A percentile compares a stretch with the other conserved stretches of the same genome.
These are phyloP conservation scores for Pyrrhoderma noxium DNA, from an alignment of 1,284 basidiomycete genomes.

Conservation along the genomic window DNA sequence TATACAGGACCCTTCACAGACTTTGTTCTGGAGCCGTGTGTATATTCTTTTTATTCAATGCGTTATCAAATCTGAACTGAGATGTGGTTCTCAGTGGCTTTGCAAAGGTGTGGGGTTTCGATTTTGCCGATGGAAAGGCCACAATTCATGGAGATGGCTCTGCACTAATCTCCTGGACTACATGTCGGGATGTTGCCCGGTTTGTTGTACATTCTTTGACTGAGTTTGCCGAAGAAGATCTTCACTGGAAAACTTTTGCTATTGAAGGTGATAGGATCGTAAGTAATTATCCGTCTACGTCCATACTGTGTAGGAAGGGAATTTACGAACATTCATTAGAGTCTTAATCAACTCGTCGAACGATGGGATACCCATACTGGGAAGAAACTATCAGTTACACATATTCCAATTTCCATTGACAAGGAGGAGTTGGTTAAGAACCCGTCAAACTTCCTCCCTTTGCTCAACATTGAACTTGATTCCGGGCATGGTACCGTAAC, in stretches of 20 bases:
- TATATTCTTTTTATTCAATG: not conserved
- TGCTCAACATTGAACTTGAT: conserved; percentile 1
- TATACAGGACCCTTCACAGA: conserved; percentile 27
- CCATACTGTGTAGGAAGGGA: too few species aligned
- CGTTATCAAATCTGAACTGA: conserved; percentile 8
- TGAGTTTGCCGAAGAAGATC: conserved; percentile 24
- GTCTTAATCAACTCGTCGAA: conserved; percentile 3
- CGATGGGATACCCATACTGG: conserved; percentile 1
- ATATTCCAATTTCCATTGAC: conserved; percentile 5
- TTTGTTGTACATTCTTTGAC: conserved; percentile 32
- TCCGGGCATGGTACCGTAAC: conserved; percentile 2
- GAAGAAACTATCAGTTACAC: conserved; percentile 2
- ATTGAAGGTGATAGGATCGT: conserved; percentile 32
- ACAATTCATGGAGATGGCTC: conserved; percentile 29
- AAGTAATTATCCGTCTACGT: not conserved
- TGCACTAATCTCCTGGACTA: conserved; percentile 26
- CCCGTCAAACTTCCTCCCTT: conserved; percentile 1
- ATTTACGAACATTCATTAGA: not conserved
- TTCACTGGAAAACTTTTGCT: conserved; percentile 28
- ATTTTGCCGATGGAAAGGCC: conserved; percentile 27
- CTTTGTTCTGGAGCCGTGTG: conserved; percentile 13
- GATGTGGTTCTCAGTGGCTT: conserved; percentile 22
- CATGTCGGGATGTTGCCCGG: conserved; percentile 28
- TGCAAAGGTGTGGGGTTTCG: conserved; percentile 19
- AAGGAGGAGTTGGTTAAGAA: conserved; percentile 8